These are phyloP conservation scores for Begonia loranthoides DNA, from an alignment of 306 rosid genomes.

Conservation along the genomic window DNA sequence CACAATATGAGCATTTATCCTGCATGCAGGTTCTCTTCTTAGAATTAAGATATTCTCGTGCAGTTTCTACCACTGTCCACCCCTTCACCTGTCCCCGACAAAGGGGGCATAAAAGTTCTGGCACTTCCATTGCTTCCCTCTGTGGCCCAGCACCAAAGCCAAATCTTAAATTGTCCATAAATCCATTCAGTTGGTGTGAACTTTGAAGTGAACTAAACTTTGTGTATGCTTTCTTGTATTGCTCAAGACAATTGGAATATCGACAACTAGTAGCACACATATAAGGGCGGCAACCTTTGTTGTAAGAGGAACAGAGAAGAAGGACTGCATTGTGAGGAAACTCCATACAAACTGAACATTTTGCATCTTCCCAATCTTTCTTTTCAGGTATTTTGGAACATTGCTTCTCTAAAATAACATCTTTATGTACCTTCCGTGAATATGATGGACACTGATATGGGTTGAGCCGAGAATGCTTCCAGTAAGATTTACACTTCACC, in stretches of 20 bases:
- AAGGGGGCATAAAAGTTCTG: constrained; percentile 91
- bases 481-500: constrained; percentile 11
- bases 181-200: constrained; percentile 18
- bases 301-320: constrained; percentile 90
- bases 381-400: constrained; percentile 34
- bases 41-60: constrained; percentile 60
- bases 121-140: constrained; percentile 28
- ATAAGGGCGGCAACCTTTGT: constrained; percentile 94
- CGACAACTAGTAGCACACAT: constrained; percentile 94
- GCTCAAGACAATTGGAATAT: constrained; percentile 90
- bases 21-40: constrained; percentile 92
- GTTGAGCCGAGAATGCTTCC: constrained; percentile 6
- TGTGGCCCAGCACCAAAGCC: constrained; percentile 33
- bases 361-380: constrained; percentile 74
- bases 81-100: constrained; percentile 95
- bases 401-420: constrained; percentile 30
- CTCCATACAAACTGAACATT: constrained; percentile 94
- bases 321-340: constrained; percentile 96
- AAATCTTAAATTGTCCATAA: constrained; percentile 21
- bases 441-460: constrained; percentile 24
- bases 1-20: constrained; percentile 71
- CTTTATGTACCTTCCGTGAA: constrained; percentile 29
- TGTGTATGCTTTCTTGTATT: constrained; percentile 80
- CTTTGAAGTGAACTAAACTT: constrained; percentile 38
- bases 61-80: constrained; percentile 92